Conservation (phyloP, 2,329 filamentous ascomycete genomes). For the Exophiala sp. region DNA sequence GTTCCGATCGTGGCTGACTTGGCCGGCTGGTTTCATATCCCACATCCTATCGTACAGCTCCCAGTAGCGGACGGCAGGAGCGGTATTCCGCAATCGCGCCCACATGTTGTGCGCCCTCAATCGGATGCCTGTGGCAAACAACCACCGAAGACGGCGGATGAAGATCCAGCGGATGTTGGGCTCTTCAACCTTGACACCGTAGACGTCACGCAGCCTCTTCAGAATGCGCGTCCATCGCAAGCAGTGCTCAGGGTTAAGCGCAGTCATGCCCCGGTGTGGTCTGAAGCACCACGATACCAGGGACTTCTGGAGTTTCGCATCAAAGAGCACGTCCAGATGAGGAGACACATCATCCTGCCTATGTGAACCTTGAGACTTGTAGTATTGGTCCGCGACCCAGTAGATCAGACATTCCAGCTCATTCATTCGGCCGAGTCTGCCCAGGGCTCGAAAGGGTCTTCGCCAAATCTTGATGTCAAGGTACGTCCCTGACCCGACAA, state of each 20-base stretch:
- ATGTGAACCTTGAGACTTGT: constrained; percentile 11
- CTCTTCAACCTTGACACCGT: constrained; percentile 19
- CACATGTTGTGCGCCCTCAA: constrained; percentile 2
- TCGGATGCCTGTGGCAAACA: constrained; percentile 10
- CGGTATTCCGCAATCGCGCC: constrained; percentile 8
- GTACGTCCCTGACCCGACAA: constrained; percentile 42
- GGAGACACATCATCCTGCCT: not conserved
- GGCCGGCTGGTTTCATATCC: constrained; percentile 17
- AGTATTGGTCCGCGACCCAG: constrained; percentile 25
- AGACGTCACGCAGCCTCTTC: constrained; percentile 17
- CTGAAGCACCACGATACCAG: constrained; percentile 48
- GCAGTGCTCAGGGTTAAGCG: constrained; percentile 15
- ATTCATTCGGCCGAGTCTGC: constrained; percentile 29
- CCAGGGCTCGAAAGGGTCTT: constrained; percentile 55
- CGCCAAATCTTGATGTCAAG: constrained; percentile 47
- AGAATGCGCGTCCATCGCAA: constrained; percentile 22
- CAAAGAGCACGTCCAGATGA: constrained; percentile 40
- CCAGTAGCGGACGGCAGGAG: constrained; percentile 12
- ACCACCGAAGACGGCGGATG: constrained; percentile 11
- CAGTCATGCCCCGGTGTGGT: constrained; percentile 11
- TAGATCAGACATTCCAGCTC: constrained; percentile 16
- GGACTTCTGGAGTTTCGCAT: constrained; percentile 39
- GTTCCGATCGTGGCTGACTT: constrained; percentile 6
- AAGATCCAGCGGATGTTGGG: constrained; percentile 15
- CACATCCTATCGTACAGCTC: constrained; percentile 20